Evolutionary conservation across 768 basidiomycete species (phyloP).

Genomic region (Dioszegia aurantiaca): DNA sequence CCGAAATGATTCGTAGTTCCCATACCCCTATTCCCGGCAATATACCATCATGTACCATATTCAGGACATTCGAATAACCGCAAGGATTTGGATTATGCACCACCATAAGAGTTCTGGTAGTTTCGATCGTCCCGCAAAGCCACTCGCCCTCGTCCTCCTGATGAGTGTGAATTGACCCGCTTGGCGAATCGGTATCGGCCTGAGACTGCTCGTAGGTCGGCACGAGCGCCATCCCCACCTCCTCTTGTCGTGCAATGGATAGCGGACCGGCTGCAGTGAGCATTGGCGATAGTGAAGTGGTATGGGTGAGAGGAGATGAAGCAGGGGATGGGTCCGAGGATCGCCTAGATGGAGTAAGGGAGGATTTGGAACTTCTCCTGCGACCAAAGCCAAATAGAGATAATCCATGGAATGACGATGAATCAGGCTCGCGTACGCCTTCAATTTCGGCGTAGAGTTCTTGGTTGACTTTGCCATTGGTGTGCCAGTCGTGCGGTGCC

Average conservation of each 20-base stretch:
- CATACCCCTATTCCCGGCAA: too few relatives aligned
- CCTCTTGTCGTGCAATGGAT: conserved; percentile 24
- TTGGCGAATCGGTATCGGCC: conserved; percentile 4
- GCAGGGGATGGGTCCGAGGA: not conserved
- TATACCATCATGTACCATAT: too few relatives aligned
- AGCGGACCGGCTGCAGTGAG: conserved; percentile 9
- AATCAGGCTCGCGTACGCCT: conserved; percentile 19
- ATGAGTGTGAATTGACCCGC: not conserved
- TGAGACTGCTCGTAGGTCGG: not conserved
- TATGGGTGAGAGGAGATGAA: conserved; percentile 3
- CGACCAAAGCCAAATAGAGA: too few relatives aligned
- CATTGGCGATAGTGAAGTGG: not conserved
- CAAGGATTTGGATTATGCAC: too few relatives aligned
- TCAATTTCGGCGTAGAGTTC: conserved; percentile 32
- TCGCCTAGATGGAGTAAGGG: too few relatives aligned
- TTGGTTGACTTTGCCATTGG: conserved; percentile 22
- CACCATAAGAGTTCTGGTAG: too few relatives aligned
- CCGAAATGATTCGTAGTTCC: too few relatives aligned
- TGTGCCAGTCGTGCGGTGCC: conserved; percentile 35
- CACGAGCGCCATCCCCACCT: not conserved
- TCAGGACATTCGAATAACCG: too few relatives aligned
- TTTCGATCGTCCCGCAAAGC: too few relatives aligned
- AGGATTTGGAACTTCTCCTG: too few relatives aligned
- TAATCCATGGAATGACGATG: too few relatives aligned
- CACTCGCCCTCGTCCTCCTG: not conserved